Percentiles rank a stretch among this genome's conserved stretches.
These are phyloP conservation scores for Micractinium sp. DNA, from an alignment of 139 green algal genomes.

Conservation along the genomic window DNA sequence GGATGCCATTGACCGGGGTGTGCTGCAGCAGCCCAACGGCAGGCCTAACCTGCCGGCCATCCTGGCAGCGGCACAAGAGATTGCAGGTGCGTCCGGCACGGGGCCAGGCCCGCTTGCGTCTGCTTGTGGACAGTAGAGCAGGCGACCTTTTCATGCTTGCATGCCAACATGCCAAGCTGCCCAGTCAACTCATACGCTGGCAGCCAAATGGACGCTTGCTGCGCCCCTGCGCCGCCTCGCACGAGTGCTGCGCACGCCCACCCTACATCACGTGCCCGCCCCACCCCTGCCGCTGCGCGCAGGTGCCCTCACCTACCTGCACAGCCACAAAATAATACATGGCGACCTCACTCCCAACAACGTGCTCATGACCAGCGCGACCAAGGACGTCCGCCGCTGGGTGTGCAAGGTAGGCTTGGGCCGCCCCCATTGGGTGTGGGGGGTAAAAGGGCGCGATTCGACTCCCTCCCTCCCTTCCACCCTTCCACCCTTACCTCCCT, in stretches of 20 bases:
- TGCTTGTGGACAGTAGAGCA: neutral
- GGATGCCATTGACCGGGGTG: slow-evolving; percentile 14
- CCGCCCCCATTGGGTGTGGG: neutral
- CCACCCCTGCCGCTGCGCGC: slow-evolving; percentile 34
- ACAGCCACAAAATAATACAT: slow-evolving; percentile 66
- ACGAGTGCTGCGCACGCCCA: too few relatives aligned
- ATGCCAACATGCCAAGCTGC: too few relatives aligned
- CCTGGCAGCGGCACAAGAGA: slow-evolving; percentile 36
- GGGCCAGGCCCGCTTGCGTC: too few relatives aligned
- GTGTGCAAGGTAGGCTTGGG: slow-evolving; percentile 8
- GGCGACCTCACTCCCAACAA: slow-evolving; percentile 38
- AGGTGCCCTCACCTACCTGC: slow-evolving; percentile 68
- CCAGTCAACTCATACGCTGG: too few relatives aligned
- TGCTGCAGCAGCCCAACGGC: neutral
- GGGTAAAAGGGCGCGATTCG: too few relatives aligned
- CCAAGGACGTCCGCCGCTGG: slow-evolving; percentile 22
- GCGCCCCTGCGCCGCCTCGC: too few relatives aligned
- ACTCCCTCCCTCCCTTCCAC: too few relatives aligned
- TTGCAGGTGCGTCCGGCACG: neutral
- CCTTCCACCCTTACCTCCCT: too few relatives aligned
- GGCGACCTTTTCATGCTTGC: too few relatives aligned
- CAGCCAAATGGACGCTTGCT: too few relatives aligned
- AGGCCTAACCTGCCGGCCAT: slow-evolving; percentile 14
- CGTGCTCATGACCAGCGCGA: neutral
- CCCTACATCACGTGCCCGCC: too few relatives aligned